Evolutionary conservation across 2,329 filamentous ascomycete genomes (phyloP), one percentile per base, ranked within the genome.

Genomic region (Zalaria obscura): DNA sequence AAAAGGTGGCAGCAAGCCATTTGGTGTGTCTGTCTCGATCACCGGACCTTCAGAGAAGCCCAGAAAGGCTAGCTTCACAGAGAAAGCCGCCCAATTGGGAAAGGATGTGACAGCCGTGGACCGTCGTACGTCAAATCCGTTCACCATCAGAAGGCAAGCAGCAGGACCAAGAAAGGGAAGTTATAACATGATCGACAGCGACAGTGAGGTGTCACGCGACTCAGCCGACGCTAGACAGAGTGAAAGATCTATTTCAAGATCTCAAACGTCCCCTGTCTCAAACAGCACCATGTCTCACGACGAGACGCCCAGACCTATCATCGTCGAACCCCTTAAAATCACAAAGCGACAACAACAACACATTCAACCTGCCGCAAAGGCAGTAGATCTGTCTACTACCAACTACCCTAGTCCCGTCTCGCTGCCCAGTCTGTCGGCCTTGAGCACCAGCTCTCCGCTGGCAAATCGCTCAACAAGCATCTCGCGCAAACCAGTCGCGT

Each of bases 11-110:
- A 35, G 40, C 29, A 25, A 38, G 31, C 35, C 32, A 37, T 41
- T 27, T 37, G 41, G 41, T 6, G 32, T 38, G 10, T 34, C 39
- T 34, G 32, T 47, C 39, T 48, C 42, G 38, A 31, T 47, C 39
- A 38, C 43, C 46, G 27, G 52, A 43, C 40, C 46, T 50, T 34
- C 28, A 5, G 26, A 27, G 6, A 41, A 41, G 33, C 32, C 43
- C n/a, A 47, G 40, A 29, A 45, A 45, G 27, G 27, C 40, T 18
- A 41, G 42, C 5, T 41, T 44, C 10, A 36, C 35, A 18, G 45
- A 45, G 25, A 37, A 36, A 38, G 45, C 45, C 8, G 43, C 45
- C 9, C 40, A 34, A 25, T 41, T 47, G n/a, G 38, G 40, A 10
- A 38, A 41, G 32, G 42, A 43, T 29, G 41, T 42, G 27, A 43